Base-by-base conservation (phyloP, 106 monocot genomes). In the Platanthera zijinensis region DNA sequence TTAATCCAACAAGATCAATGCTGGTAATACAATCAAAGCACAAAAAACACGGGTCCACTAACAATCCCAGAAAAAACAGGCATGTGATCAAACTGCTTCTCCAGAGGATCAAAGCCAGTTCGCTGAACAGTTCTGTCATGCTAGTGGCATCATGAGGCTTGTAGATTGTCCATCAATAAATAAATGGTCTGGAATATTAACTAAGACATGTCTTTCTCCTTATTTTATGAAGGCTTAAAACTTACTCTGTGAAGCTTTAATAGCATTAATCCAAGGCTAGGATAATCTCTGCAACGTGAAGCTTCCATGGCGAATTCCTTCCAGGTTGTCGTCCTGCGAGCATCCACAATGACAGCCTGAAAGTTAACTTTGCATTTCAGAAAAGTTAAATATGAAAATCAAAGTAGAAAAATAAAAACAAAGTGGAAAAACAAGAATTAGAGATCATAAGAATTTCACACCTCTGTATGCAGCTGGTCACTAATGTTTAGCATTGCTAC, bases 261-360 rank as follows among this genome's bases (percentile, higher is more conserved):
- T 30, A 94, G 90, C 90, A 90, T 86, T 74, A 52, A 81, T 67
- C 93, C 93, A 73, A 94, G 90, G 75, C 88, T 86, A 81, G 84
- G 51, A 80, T 94, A 94, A 63, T 80, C 83, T 71, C 75, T 84
- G 77, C 86, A 86, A 4, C 15, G 74, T 66, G 93, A 90, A 76
- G 90, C 86, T 83, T 90, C 93, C 84, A 76, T 74, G 66, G 93
- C 88, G 86, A 94, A 94, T 48, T 82, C 84, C 74, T 88, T 90
- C 93, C 93, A 94, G 1, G 86, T 50, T 46, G 75, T 81, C 19
- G 77, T 84, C 54, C 66, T 86, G 39, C 88, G 86, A 75, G 90
- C 90, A 83, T 86, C 76, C 79, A 88, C 90, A 82, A 80, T 77
- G 14, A 94, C 78, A 81, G 88, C 86, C 93, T 94, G 54, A 13